Evolutionary conservation across 208 protist species (phyloP).

Genomic region (Trypanosomatidae sp.): DNA sequence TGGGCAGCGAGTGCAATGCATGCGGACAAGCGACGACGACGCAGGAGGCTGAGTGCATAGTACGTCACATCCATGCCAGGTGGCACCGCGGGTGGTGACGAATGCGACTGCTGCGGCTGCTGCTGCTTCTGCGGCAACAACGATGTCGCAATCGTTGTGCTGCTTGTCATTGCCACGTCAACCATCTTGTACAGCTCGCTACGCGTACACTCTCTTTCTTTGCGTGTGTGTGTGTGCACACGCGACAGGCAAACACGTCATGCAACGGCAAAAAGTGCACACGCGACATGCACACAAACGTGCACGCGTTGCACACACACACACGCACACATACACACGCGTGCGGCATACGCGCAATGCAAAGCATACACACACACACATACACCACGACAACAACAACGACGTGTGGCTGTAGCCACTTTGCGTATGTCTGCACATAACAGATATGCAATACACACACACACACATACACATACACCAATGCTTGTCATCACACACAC

Average conservation of each 20-base stretch:
- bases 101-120: too few species aligned
- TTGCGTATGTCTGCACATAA: neutral
- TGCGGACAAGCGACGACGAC: conserved; percentile 71
- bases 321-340: neutral
- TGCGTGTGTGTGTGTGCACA: too few species aligned
- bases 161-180: too few species aligned
- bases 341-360: neutral
- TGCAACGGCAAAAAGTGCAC: neutral
- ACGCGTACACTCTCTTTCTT: too few species aligned
- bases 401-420: neutral
- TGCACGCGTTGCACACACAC: neutral
- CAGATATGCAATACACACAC: neutral
- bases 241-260: neutral
- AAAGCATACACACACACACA: neutral
- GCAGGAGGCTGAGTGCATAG: conserved; percentile 80
- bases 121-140: too few species aligned
- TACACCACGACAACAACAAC: neutral
- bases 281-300: neutral
- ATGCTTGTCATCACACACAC: neutral
- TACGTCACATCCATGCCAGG: conserved; percentile 82
- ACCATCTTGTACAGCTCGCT: too few species aligned
- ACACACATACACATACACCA: neutral
- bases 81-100: conserved; percentile 15
- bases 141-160: too few species aligned
- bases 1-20: conserved; percentile 66